Percentiles rank a stretch among this genome's conserved stretches.
Evolutionary conservation across 2,329 filamentous ascomycete genomes (phyloP).

Genomic region (Botrytis squamosa): DNA sequence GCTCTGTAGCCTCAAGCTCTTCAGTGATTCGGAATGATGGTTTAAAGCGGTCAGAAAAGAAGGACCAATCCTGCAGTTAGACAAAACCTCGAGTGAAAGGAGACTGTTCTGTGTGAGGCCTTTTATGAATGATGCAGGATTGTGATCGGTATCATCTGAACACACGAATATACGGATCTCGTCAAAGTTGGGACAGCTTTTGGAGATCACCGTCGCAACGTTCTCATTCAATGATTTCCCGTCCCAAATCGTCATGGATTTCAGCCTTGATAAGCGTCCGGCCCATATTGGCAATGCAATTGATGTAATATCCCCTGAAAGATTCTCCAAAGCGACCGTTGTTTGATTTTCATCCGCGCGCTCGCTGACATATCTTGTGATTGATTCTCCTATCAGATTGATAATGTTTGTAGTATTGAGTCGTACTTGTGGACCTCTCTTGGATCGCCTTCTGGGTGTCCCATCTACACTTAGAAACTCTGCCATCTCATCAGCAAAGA

Average conservation of each 20-base stretch:
- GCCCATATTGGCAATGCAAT: constrained; percentile 57
- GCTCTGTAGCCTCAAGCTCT: constrained; percentile 49
- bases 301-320: constrained; percentile 55
- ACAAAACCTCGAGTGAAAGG: constrained; percentile 57
- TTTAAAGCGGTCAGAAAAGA: constrained; percentile 55
- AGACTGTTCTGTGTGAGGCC: constrained; percentile 57
- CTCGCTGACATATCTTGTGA: constrained; percentile 51
- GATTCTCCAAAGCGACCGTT: constrained; percentile 54
- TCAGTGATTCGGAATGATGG: constrained; percentile 54
- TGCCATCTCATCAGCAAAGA: constrained; percentile 45
- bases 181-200: constrained; percentile 60
- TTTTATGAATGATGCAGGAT: constrained; percentile 58
- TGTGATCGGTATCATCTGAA: constrained; percentile 45
- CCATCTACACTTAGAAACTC: constrained; percentile 37
- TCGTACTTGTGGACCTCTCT: constrained; percentile 28
- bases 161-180: constrained; percentile 57
- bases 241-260: constrained; percentile 58
- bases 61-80: constrained; percentile 52
- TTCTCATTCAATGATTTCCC: constrained; percentile 58
- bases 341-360: constrained; percentile 44
- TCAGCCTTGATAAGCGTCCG: constrained; percentile 56
- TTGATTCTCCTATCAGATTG: constrained; percentile 54
- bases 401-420: constrained; percentile 43
- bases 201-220: constrained; percentile 52
- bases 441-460: constrained; percentile 35